Evolutionary conservation across 768 basidiomycete species (phyloP), one percentile per base, ranked within the genome.

Genomic region (Hydnum rufescens): DNA sequence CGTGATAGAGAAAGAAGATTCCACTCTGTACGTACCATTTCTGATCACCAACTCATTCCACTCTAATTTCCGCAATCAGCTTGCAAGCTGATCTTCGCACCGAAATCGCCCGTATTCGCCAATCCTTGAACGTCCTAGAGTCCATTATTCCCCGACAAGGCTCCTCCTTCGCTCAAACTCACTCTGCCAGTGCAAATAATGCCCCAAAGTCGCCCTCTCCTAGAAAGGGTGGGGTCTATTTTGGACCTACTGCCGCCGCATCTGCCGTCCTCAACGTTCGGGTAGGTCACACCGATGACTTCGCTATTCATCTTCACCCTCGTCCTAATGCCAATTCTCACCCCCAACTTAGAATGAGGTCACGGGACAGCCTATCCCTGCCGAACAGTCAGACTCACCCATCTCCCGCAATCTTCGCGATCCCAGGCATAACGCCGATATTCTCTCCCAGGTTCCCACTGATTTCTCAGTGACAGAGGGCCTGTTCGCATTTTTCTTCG

Each of bases 401-500:
- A 8, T 25, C 13, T 8, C 26, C 44, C 13, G 44, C 13, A 25
- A 16, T 47, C 8, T 26, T 16, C 44, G 44, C 8, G 13, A 16
- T 8, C 25, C 44, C 25, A 13, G 26, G 16, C 13, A 13, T 25
- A 47, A 47, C 44, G 44, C 44, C 22, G 36, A 39, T 39, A 39
- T 47, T 26, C 25, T 13, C 44, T 47, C 13, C 13, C 8, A 47
- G 44, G 26, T 13, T 16, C 8, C 44, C 26, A 47, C 44, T 13
- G 44, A 13, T 28, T 47, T 13, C 44, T 13, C 26, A 28, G 8
- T 8, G 8, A 47, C 25, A 25, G 26, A 16, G 13, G 13, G 16
- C 26, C 75, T 88, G 51, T 71, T 88, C 61, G 65, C 66, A 48
- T 81, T 77, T 65, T 87, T 87, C 64, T 87, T 86, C 59, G 80